phyloP scores from a whole-genome alignment of 2,329 filamentous ascomycete species.

The Neoscytalidium dimidiatum region DNA sequence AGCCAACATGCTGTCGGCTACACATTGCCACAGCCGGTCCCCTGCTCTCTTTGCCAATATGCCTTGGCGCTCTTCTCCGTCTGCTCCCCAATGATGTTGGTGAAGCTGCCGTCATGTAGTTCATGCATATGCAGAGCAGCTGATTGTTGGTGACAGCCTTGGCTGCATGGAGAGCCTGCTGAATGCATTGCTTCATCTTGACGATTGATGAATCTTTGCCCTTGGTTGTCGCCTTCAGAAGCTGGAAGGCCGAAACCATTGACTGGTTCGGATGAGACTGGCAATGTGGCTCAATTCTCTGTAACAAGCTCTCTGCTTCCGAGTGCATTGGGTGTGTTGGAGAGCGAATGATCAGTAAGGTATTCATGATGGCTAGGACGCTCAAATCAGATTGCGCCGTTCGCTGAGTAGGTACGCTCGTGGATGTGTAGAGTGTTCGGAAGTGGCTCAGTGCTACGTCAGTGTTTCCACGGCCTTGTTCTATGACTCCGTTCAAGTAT shows the following conservation, averaged over 20 bases:
- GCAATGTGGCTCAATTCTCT: constrained; percentile 68
- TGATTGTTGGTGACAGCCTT: constrained; percentile 73
- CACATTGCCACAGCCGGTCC: constrained; percentile 51
- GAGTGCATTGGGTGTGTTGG: constrained; percentile 46
- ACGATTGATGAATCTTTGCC: constrained; percentile 57
- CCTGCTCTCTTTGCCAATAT: constrained; percentile 56
- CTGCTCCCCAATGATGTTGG: constrained; percentile 70
- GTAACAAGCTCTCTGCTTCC: constrained; percentile 58
- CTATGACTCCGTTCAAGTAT: constrained; percentile 75
- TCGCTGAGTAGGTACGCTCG: constrained; percentile 22
- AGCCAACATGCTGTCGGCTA: constrained; percentile 76
- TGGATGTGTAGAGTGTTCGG: constrained; percentile 61
- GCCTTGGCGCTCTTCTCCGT: constrained; percentile 53
- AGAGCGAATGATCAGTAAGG: constrained; percentile 48
- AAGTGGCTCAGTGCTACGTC: constrained; percentile 69
- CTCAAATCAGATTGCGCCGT: constrained; percentile 43
- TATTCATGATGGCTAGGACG: constrained; percentile 51
- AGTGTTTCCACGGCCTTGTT: constrained; percentile 76
- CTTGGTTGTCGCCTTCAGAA: constrained; percentile 61
- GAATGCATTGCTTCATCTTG: constrained; percentile 76
- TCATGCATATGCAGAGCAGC: constrained; percentile 79
- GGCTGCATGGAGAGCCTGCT: constrained; percentile 69
- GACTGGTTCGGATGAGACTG: constrained; percentile 70
- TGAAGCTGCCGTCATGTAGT: constrained; percentile 83
- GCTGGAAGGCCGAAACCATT: constrained; percentile 74